Evolutionary conservation across 306 rosid species (phyloP), one percentile per base, ranked within the genome.

Genomic region (Ormosia semicastrata): DNA sequence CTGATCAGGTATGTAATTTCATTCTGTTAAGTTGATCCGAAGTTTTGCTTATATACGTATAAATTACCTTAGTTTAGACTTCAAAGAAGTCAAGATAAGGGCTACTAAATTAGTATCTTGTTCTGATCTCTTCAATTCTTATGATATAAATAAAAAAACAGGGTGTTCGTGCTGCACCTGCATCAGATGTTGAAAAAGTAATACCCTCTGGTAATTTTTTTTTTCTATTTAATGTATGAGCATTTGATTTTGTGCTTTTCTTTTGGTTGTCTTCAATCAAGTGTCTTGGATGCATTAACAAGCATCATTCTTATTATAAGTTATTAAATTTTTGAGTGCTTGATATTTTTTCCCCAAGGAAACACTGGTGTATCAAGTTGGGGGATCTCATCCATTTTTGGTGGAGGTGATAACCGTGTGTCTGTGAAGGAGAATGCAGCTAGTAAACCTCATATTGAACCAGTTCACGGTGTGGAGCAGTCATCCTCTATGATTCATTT

Each of bases 301-400:
- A 77, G 13, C 17, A 46, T 77, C 44, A 37, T 33, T 44, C 13
- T 4, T 77, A 9, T 57, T 53, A 30, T 2, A 66, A 73, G 18
- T 8, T 78, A 39, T 56, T 44, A 57, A 66, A 53, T 40, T 57
- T 34, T 76, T 72, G 12, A 58, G 69, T 68, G 49, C 17, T 79
- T 75, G 73, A 82, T 79, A 6, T 71, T 68, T 63, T 49, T 36
- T 52, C 57, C 60, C 43, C 62, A 2, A 95, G 98, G 96, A 86
- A 86, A 67, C 62, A 5, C 94, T 50, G 86, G 88, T 77, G 90
- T 88, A 78, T 82, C 97, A 52, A 78, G 66, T 77, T 93, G 99
- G 98, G 94, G 95, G 73, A 87, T 95, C 85, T 81, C 98, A 73
- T 88, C 95, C 40, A 88, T 95, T 83, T 95, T 95, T 83, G 90